Conservation (phyloP, 192 early-diverging fungal species). For the Rhizophagus sp. region DNA sequence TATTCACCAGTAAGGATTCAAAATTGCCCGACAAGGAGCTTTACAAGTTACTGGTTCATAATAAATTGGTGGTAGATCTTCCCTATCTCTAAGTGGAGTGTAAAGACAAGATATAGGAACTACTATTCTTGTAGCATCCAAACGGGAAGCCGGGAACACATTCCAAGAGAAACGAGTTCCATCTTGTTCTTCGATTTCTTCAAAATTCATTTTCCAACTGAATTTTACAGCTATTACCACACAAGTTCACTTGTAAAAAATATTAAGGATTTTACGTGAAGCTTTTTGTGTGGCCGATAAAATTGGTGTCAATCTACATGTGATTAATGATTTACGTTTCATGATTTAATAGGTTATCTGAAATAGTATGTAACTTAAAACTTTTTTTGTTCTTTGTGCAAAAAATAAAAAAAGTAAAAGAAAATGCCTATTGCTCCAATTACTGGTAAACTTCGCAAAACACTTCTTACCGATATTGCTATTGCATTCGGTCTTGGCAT, state of each 20-base stretch:
- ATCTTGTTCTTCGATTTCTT: constrained; percentile 90
- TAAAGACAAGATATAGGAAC: constrained; percentile 93
- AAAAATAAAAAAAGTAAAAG: neutral
- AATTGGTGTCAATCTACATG: neutral
- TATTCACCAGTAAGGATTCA: constrained; percentile 95
- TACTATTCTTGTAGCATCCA: constrained; percentile 93
- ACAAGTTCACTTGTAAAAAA: neutral
- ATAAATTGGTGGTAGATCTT: constrained; percentile 78
- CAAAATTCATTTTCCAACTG: constrained; percentile 68
- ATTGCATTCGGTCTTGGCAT: constrained; percentile 41
- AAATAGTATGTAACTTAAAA: too few relatives aligned
- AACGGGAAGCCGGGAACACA: constrained; percentile 89
- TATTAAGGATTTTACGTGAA: neutral
- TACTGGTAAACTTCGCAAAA: constrained; percentile 47
- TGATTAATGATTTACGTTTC: too few relatives aligned
- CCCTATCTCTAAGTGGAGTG: constrained; percentile 92
- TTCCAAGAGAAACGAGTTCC: constrained; percentile 98
- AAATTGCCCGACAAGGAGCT: constrained; percentile 89
- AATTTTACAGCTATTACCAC: neutral
- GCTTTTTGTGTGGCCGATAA: neutral
- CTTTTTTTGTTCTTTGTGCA: neutral
- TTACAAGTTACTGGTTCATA: constrained; percentile 99
- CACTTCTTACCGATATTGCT: constrained; percentile 43
- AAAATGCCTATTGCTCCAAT: constrained; percentile 48
- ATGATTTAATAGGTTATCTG: too few relatives aligned